Evolutionary conservation across 148 eudicot species (phyloP).

Genomic region (Amaranthus palmeri): DNA sequence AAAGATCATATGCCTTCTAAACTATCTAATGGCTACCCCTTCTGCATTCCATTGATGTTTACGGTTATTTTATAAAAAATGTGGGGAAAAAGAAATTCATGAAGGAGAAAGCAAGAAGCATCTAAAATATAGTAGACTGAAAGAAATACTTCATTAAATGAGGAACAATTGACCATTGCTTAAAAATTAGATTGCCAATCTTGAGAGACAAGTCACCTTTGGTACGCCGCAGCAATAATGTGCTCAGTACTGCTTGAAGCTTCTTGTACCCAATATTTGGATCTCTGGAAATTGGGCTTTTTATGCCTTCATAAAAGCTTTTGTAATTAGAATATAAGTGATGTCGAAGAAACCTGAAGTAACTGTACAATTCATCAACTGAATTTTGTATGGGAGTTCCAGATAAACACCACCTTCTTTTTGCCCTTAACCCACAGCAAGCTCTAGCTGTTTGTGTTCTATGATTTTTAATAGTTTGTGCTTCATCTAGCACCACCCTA

Average conservation of each 20-base stretch:
- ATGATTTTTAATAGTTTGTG: constrained; percentile 92
- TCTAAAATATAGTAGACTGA: too few species aligned
- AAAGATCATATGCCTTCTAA: neutral
- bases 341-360: constrained; percentile 84
- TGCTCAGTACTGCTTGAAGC: constrained; percentile 81
- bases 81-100: too few species aligned
- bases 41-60: too few species aligned
- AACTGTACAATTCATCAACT: constrained; percentile 87
- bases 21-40: neutral
- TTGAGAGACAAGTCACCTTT: constrained; percentile 53
- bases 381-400: constrained; percentile 98
- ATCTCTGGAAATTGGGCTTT: constrained; percentile 73
- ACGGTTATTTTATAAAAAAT: too few species aligned
- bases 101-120: too few species aligned
- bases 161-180: neutral
- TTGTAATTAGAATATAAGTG: constrained; percentile 72
- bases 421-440: constrained; percentile 94
- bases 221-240: constrained; percentile 90
- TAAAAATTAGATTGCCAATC: constrained; percentile 4
- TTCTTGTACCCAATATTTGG: constrained; percentile 78
- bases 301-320: constrained; percentile 51
- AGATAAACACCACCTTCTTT: constrained; percentile 95
- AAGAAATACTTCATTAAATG: neutral
- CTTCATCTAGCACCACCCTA: constrained; percentile 95
- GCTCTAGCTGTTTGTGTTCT: constrained; percentile 95